Conservation (phyloP, 179 eudicot species). For the Beta corolliflora region DNA sequence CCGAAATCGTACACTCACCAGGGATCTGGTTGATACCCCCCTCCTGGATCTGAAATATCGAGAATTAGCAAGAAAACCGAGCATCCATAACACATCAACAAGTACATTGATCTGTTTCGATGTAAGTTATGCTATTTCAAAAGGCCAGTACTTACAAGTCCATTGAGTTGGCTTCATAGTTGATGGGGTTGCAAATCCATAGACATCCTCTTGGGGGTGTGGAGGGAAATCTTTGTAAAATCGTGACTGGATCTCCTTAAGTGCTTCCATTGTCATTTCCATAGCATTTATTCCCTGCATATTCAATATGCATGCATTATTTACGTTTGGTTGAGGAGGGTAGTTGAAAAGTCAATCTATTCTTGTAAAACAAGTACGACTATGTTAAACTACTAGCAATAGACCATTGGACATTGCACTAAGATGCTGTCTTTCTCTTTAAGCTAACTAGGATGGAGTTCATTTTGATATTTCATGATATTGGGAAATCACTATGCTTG, state of each 20-base stretch:
- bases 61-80: constrained; percentile 14
- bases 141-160: constrained; percentile 67
- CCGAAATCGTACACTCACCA: constrained; percentile 74
- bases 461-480: background rate
- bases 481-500: background rate
- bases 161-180: constrained; percentile 99
- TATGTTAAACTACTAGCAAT: no score
- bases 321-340: background rate
- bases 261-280: constrained; percentile 94
- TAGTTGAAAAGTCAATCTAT: background rate
- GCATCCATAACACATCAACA: constrained; percentile 2
- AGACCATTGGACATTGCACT: background rate
- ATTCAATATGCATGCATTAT: background rate
- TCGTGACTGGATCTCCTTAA: constrained; percentile 76
- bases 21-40: constrained; percentile 96
- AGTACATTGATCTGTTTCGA: background rate
- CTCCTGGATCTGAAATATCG: constrained; percentile 78
- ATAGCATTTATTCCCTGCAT: constrained; percentile 86
- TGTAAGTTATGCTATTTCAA: background rate
- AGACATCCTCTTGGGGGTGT: constrained; percentile 72
- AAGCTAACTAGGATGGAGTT: background rate
- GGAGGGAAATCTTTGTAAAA: constrained; percentile 92
- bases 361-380: background rate
- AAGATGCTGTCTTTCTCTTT: background rate
- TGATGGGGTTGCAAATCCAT: constrained; percentile 94